phyloP scores from a whole-genome alignment of 768 basidiomycete species.

The Hortiboletus campestris region DNA sequence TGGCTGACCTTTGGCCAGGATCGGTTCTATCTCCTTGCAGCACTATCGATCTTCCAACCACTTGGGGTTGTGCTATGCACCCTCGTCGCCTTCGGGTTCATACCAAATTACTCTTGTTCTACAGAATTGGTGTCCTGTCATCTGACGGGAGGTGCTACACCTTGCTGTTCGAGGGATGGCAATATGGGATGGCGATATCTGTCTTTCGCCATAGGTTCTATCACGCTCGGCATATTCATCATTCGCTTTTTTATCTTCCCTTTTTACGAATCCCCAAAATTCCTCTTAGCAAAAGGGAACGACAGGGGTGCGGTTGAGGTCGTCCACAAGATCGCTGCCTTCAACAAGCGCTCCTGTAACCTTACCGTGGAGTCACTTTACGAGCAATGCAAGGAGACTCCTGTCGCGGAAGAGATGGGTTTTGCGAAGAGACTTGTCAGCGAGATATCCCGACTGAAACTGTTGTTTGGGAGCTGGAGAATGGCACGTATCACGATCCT shows the following conservation, averaged over 20 bases:
- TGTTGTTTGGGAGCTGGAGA: slow-evolving; percentile 16
- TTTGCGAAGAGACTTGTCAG: not conserved
- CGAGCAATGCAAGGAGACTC: slow-evolving; percentile 1
- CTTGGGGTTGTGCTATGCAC: not conserved
- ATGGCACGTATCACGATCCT: slow-evolving; percentile 7
- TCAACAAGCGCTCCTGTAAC: slow-evolving; percentile 5
- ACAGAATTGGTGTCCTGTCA: slow-evolving; percentile 9
- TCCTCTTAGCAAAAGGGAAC: slow-evolving; percentile 13
- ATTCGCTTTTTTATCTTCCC: slow-evolving; percentile 18
- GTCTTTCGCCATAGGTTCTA: slow-evolving; percentile 4
- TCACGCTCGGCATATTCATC: slow-evolving; percentile 13
- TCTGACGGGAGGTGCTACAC: slow-evolving; percentile 7
- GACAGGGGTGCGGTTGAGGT: slow-evolving; percentile 15
- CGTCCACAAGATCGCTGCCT: slow-evolving; percentile 13
- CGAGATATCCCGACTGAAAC: slow-evolving; percentile 10
- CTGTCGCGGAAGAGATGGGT: not conserved
- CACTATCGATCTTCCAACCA: slow-evolving; percentile 8
- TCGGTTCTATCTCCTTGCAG: slow-evolving; percentile 16
- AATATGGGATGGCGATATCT: slow-evolving; percentile 24
- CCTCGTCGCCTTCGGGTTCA: slow-evolving; percentile 7
- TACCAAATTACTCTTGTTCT: slow-evolving; percentile 18
- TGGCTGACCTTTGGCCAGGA: slow-evolving; percentile 2
- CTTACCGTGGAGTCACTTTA: slow-evolving; percentile 16
- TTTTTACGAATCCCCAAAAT: slow-evolving; percentile 15
- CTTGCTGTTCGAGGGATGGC: slow-evolving; percentile 14